Evolutionary conservation across 1,284 basidiomycete species (phyloP), one percentile per base, ranked within the genome.

Genomic region (Boletus putidus): DNA sequence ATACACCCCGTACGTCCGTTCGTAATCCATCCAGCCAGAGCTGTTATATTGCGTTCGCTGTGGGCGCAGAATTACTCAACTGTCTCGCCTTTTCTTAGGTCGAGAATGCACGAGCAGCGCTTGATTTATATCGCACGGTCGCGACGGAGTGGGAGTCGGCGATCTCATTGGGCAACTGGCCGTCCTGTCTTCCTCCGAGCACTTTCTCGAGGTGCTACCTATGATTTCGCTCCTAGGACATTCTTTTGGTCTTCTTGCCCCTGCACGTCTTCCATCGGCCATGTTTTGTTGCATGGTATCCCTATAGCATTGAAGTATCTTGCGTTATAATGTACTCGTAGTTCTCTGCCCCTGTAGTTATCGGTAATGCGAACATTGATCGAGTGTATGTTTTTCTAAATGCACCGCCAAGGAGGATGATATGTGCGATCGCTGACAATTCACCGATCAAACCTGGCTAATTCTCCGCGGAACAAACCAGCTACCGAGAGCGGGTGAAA

Each of bases 121-220:
- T 92, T 61, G 91, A 92, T 68, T 75, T 92, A 29, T 92, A 90
- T 73, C 82, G 91, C 50, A 89, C 88, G 25, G 79, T 82, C 59
- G 77, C 81, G 6, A 71, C 76, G 21, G 82, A 85, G 55, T 91
- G 89, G 88, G 89, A 92, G 68, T 70, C 62, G n/a, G 76, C 81
- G 25, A 77, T 92, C 51, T 70, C 78, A 14, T 77, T 75, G 35
- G 82, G 82, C 16, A 82, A 85, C 59, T 92, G 90, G 90, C 89
- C 91, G 3, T 87, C 83, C 61, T 79, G 79, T 55, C 81, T 92
- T 49, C 89, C 91, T 37, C 90, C 91, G 1, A 85, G 83, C 69
- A 84, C 83, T 10, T 92, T 88, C 73, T 90, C 90, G 50, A 82
- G 89, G 64, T 91, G 88, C 72, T 91, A 91, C 70, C 72, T 83